A percentile compares a stretch with the other conserved stretches of the same genome.
Evolutionary conservation across 2,329 filamentous ascomycete species (phyloP).

Genomic region (Aspergillus thermomutatus): DNA sequence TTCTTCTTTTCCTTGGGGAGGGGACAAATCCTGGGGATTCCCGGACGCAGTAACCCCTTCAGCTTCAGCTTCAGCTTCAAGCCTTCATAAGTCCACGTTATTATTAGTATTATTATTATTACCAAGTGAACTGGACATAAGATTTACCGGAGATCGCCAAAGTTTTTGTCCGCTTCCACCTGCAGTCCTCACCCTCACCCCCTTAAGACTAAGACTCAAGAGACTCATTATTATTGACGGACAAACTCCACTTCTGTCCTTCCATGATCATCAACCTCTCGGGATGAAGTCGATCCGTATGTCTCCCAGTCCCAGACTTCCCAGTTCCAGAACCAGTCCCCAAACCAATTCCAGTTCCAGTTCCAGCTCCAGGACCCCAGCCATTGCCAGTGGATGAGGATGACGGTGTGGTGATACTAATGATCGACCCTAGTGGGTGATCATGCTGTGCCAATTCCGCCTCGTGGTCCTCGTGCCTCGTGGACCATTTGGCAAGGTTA

Average conservation of each 20-base stretch:
- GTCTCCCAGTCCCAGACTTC: too few relatives aligned
- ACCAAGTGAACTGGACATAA: neutral
- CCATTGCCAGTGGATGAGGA: neutral
- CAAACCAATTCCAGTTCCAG: too few relatives aligned
- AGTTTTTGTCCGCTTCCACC: neutral
- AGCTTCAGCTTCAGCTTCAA: too few relatives aligned
- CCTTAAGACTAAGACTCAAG: too few relatives aligned
- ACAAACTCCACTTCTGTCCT: neutral
- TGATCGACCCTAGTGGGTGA: conserved; percentile 17
- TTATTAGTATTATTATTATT: too few relatives aligned
- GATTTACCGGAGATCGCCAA: neutral
- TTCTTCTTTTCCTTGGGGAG: neutral
- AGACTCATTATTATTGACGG: too few relatives aligned
- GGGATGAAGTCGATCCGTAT: neutral
- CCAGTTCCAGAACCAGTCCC: neutral
- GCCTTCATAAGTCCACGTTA: too few relatives aligned
- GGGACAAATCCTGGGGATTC: neutral
- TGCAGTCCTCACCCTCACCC: neutral
- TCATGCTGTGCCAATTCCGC: conserved; percentile 5
- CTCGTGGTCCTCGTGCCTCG: neutral
- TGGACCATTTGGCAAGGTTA: neutral
- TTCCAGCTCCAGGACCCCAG: neutral
- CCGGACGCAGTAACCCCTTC: neutral
- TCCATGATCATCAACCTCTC: neutral
- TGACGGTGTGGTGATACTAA: neutral